These are phyloP conservation scores for Macrophomina phaseolina DNA, from an alignment of 2,329 filamentous ascomycete genomes.

Conservation along the genomic window DNA sequence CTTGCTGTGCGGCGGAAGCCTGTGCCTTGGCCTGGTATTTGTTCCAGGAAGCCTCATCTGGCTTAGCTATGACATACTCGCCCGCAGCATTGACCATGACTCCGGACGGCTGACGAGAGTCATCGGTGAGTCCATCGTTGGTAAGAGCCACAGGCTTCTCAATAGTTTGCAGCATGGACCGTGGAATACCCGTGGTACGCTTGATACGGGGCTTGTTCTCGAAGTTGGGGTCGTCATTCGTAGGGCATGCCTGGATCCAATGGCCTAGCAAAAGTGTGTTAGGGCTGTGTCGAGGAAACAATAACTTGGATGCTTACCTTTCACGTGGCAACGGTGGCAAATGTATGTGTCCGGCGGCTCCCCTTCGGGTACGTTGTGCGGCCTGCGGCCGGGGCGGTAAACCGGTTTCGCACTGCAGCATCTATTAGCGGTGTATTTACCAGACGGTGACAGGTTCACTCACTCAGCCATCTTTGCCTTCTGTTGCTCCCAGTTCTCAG, in stretches of 20 bases:
- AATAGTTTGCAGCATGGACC: constrained; percentile 92
- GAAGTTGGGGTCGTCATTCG: constrained; percentile 96
- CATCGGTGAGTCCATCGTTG: constrained; percentile 77
- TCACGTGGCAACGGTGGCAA: constrained; percentile 94
- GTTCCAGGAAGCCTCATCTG: constrained; percentile 95
- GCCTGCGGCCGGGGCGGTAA: constrained; percentile 59
- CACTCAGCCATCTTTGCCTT: constrained; percentile 86
- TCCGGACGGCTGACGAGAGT: constrained; percentile 79
- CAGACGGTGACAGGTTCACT: constrained; percentile 41
- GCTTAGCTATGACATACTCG: constrained; percentile 95
- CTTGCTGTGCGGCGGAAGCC: constrained; percentile 80
- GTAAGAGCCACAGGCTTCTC: constrained; percentile 81
- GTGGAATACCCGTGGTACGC: constrained; percentile 94
- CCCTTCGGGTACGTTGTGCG: constrained; percentile 83
- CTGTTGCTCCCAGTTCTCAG: constrained; percentile 89
- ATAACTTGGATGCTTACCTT: constrained; percentile 58
- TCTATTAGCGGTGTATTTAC: constrained; percentile 19
- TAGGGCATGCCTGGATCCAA: constrained; percentile 97
- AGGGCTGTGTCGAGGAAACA: constrained; percentile 30
- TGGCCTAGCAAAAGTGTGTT: constrained; percentile 63
- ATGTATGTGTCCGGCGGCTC: constrained; percentile 93
- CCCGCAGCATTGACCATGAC: constrained; percentile 98
- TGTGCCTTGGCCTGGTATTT: constrained; percentile 95
- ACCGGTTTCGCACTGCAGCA: constrained; percentile 51
- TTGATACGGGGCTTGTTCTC: constrained; percentile 93